A percentile compares a stretch with the other conserved stretches of the same genome.
phyloP scores from a whole-genome alignment of 805 yeast species.

The Lachancea quebecensis region DNA sequence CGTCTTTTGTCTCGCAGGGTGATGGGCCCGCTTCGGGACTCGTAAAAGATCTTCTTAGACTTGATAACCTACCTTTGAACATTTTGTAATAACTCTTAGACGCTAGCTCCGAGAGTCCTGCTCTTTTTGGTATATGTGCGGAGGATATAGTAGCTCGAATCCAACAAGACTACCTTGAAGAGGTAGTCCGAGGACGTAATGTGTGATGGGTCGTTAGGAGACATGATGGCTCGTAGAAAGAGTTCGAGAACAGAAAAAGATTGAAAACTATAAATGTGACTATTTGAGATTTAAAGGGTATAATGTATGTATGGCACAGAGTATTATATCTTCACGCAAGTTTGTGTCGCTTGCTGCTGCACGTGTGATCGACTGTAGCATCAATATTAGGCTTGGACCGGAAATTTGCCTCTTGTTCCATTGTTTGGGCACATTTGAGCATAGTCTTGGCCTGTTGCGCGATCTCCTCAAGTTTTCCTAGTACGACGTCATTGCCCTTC shows the following conservation, averaged over 20 bases:
- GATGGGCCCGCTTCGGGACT: background rate
- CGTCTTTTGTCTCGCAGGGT: background rate
- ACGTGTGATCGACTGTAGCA: background rate
- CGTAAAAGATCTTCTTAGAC: constrained; percentile 1
- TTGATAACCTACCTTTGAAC: background rate
- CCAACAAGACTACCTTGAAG: too few relatives aligned
- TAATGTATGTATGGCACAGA: too few relatives aligned
- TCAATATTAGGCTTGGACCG: background rate
- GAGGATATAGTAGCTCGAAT: too few relatives aligned
- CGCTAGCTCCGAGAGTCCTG: background rate
- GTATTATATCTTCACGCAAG: background rate
- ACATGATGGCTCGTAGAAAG: too few relatives aligned
- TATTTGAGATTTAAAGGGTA: too few relatives aligned
- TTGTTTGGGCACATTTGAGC: constrained; percentile 61
- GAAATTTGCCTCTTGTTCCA: constrained; percentile 44
- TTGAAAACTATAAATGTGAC: too few relatives aligned
- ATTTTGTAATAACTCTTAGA: background rate
- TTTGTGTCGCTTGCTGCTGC: background rate
- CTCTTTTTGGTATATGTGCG: too few relatives aligned
- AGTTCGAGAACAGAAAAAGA: too few relatives aligned
- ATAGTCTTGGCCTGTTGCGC: constrained; percentile 74
- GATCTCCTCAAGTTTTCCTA: constrained; percentile 61
- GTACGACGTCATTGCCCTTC: constrained; percentile 66
- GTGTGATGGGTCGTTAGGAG: too few relatives aligned
- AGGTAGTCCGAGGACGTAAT: too few relatives aligned